phyloP scores from a whole-genome alignment of 1,284 basidiomycete species.

The Exobasidium cylindrosporum region DNA sequence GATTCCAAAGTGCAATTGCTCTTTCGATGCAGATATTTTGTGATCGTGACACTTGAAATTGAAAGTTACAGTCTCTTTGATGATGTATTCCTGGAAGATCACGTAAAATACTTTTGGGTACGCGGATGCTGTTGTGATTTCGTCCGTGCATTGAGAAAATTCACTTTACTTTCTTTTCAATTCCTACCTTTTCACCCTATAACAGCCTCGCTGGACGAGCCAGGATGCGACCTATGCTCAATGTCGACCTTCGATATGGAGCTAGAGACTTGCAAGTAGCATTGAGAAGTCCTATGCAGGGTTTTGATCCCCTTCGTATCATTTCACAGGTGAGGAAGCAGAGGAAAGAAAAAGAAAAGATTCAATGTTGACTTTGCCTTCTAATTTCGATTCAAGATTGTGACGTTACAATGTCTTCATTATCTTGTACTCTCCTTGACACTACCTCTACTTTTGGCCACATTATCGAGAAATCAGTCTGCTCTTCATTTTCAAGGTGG shows the following conservation, averaged over 20 bases:
- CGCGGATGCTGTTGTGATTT: no score
- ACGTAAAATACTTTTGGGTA: no score
- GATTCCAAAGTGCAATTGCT: no score
- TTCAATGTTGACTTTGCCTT: neutral
- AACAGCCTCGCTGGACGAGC: no score
- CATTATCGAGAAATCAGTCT: constrained; percentile 23
- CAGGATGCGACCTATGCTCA: constrained; percentile 5
- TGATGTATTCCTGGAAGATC: no score
- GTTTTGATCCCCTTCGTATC: constrained; percentile 27
- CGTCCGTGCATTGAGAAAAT: no score
- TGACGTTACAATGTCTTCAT: constrained; percentile 85
- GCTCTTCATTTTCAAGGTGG: constrained; percentile 80
- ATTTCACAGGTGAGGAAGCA: constrained; percentile 13
- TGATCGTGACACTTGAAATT: no score
- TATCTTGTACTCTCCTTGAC: constrained; percentile 81
- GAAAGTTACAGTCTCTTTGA: no score
- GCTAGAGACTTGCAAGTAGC: constrained; percentile 4
- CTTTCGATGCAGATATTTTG: no score
- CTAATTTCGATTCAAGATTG: constrained; percentile 67
- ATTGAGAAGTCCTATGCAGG: constrained; percentile 21
- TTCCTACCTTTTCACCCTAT: no score
- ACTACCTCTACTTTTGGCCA: neutral
- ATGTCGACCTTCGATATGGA: neutral
- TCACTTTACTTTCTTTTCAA: neutral
- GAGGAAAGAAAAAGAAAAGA: constrained; percentile 9